A percentile compares a stretch with the other conserved stretches of the same genome.
These are phyloP conservation scores for Populus deltoides DNA, from an alignment of 345 rosid species.

Conservation along the genomic window DNA sequence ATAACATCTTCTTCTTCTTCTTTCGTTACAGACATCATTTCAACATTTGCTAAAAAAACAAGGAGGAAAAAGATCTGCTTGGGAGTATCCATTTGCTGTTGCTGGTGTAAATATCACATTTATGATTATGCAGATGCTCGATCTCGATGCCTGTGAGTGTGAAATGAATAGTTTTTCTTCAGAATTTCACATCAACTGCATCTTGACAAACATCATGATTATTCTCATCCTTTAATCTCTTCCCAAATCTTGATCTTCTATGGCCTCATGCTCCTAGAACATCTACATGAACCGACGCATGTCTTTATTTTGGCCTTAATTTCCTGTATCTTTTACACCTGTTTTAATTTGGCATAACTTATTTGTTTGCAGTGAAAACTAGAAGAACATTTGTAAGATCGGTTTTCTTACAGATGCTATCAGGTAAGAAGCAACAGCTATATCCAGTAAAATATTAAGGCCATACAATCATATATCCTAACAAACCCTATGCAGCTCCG, in stretches of 20 bases:
- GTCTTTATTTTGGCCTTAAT: background rate
- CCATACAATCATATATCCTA: background rate
- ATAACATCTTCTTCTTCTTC: background rate
- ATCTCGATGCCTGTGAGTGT: slow-evolving; percentile 77
- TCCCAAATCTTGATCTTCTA: background rate
- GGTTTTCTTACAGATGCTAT: slow-evolving; percentile 76
- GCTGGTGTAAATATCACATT: slow-evolving; percentile 94
- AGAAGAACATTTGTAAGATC: slow-evolving; percentile 71
- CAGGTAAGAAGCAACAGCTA: slow-evolving; percentile 46
- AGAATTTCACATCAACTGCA: background rate
- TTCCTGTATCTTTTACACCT: background rate
- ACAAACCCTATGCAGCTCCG: background rate
- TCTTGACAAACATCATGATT: background rate
- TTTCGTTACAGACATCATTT: slow-evolving; percentile 58
- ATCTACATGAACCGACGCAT: background rate
- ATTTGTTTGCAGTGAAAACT: slow-evolving; percentile 60
- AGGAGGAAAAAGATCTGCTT: slow-evolving; percentile 76
- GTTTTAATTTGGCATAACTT: slow-evolving; percentile 11
- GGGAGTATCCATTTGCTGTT: slow-evolving; percentile 98
- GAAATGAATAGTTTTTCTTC: background rate
- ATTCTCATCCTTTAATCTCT: background rate
- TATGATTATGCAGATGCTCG: slow-evolving; percentile 98
- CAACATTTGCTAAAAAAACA: slow-evolving; percentile 62
- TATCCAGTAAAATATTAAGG: background rate
- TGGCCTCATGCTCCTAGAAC: background rate